These are phyloP conservation scores for Murraya paniculata DNA, from an alignment of 345 rosid species.

Conservation along the genomic window DNA sequence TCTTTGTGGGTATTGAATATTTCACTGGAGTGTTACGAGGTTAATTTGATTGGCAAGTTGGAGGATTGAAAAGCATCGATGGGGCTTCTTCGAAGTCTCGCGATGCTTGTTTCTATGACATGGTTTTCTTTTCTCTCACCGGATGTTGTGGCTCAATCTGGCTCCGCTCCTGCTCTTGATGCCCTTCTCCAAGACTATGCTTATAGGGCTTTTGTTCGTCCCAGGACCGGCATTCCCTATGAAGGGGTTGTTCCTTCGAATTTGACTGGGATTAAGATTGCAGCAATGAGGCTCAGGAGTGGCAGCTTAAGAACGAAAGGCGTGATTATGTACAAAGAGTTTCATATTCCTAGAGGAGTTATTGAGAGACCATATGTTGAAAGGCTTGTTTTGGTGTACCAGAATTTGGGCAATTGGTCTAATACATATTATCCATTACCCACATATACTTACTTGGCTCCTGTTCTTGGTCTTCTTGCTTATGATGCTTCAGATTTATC, in stretches of 20 bases:
- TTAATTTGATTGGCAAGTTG: conserved; percentile 24
- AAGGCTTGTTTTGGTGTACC: conserved; percentile 85
- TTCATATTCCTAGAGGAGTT: conserved; percentile 54
- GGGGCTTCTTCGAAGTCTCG: conserved; percentile 62
- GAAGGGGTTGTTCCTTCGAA: conserved; percentile 58
- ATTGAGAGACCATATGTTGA: conserved; percentile 56
- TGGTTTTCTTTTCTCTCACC: conserved; percentile 27
- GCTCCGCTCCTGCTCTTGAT: conserved; percentile 54
- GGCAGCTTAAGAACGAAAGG: conserved; percentile 80
- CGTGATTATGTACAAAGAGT: conserved; percentile 49
- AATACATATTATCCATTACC: conserved; percentile 53
- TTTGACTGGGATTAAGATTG: conserved; percentile 62
- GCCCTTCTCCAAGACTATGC: conserved; percentile 88
- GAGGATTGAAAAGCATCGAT: conserved; percentile 38
- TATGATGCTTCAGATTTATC: conserved; percentile 70
- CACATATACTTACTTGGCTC: conserved; percentile 57
- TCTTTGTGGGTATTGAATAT: conserved; percentile 9
- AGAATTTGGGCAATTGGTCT: conserved; percentile 85
- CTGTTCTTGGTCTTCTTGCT: conserved; percentile 82
- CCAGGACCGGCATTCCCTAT: conserved; percentile 70
- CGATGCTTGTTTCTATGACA: conserved; percentile 42
- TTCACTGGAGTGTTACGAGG: conserved; percentile 12
- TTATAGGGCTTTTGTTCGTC: conserved; percentile 57
- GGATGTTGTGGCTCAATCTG: conserved; percentile 34
- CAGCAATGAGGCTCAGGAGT: conserved; percentile 80